Evolutionary conservation across 345 rosid genomes (phyloP), one percentile per base, ranked within the genome.

Genomic region (Eucalyptus lansdowneana): DNA sequence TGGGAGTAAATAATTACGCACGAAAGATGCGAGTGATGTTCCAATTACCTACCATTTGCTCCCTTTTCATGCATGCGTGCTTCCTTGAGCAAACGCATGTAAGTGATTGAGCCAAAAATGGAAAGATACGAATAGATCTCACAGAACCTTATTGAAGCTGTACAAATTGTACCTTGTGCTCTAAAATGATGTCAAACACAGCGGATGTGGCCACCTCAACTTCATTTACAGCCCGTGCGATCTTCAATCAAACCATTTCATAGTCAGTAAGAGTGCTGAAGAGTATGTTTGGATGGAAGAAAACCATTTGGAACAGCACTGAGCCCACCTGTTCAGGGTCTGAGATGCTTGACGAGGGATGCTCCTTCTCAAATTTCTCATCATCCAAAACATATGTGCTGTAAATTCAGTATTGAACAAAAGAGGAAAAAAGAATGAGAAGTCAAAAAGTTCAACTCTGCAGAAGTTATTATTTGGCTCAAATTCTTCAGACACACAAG

Each of bases 341-440:
- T 45, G 99, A 95, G 58, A 92, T 90, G 91, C 97, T 95, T 88
- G 96, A 90, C 86, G 91, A 90, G 89, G 94, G 96, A 88, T 93
- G 93, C 88, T 94, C 97, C 69, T 97, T 96, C 91, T 94, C 97
- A 91, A 94, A 93, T 72, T 97, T 95, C 89, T 94, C 92, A 91
- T 97, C 99, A 90, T 96, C 97, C 93, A 96, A 93, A 88, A 91
- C 90, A 89, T 96, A 96, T 85, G 98, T 95, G 88, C 99, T 98
- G 96, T 88, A 91, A 76, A 62, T 27, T 25, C 47, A 87, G 34
- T 29, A 50, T 50, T 16, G 53, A 50, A 50, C 53, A 50, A 50
- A 50, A 50, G 53, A 15, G 21, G 53, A 50, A 50, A 50, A 44
- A 76, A 24, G 10, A 90, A 50, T 44, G 62, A 29, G 42, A 80